Evolutionary conservation across 2,329 filamentous ascomycete genomes (phyloP), one percentile per base, ranked within the genome.

Genomic region (Volutella citrinella): DNA sequence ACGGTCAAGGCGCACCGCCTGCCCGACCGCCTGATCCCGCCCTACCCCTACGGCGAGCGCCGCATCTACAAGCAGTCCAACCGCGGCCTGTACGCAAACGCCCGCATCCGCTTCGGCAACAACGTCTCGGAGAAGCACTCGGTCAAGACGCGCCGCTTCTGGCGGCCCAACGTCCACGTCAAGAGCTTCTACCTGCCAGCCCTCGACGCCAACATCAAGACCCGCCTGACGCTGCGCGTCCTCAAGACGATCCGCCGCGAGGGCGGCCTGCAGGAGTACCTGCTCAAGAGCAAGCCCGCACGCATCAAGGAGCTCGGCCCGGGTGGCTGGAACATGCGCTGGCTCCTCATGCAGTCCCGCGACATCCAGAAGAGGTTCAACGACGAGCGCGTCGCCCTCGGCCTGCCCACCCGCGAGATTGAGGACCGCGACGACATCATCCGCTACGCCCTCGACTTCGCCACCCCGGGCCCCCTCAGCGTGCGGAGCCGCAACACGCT

Each of bases 221-320:
- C 85, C 23, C 74, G 81, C 42, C 69, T 91, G 37, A 87, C 82
- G 7, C 72, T 84, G 24, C 74, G 78, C 36, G 84, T 88, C 17
- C 70, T 84, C 50, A 72, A 78, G 56, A 82, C 80, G 21, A 86
- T 97, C 56, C 81, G 87, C 57, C 91, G 89, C 59, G 80, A 84
- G 43, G 91, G 91, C 40, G 89, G 93, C 7, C 72, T 98, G 45
- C 93, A 98, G 62, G 81, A 89, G 55, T 98, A 98, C 66, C 70
- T 98, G 27, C 71, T 95, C 25, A 89, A 88, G 48, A 76, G 80
- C 59, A 93, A 88, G 65, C 70, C 83, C 12, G 75, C 72, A 24
- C 77, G 93, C 45, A 74, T 97, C 56, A 86, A 82, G 68, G 87
- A 95, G 63, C 70, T 98, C 37, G 93, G 93, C 6, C 80, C 91